Evolutionary conservation across 116 monocot species (phyloP).

Genomic region (Papilionanthe hybrid): DNA sequence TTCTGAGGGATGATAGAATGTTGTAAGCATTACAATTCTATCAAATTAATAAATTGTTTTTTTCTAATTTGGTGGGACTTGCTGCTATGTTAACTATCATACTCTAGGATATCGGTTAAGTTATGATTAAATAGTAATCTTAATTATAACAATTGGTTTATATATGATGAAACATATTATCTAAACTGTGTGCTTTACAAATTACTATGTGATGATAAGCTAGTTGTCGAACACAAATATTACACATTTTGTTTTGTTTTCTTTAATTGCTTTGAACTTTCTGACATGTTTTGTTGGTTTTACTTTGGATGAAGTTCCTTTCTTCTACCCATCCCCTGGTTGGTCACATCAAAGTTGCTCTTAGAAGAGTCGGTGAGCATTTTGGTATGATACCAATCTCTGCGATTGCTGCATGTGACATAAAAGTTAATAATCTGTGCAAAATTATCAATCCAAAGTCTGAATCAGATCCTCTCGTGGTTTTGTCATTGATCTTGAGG

Average conservation of each 20-base stretch:
- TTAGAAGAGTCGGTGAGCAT: constrained; percentile 31
- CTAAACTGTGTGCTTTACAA: not conserved
- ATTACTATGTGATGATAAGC: not conserved
- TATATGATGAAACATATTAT: not conserved
- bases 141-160: not conserved
- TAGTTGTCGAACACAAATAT: not conserved
- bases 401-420: constrained; percentile 61
- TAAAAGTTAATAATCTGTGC: constrained; percentile 60
- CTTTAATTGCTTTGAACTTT: not conserved
- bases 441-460: constrained; percentile 57
- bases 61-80: not conserved
- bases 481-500: constrained; percentile 43
- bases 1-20: not conserved
- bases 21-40: not conserved
- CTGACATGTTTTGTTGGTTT: not conserved
- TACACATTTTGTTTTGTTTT: not conserved
- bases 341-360: constrained; percentile 57
- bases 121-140: not conserved
- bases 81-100: not conserved
- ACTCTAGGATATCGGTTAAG: not conserved
- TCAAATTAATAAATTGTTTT: not conserved
- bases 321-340: constrained; percentile 73
- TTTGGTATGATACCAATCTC: constrained; percentile 63
- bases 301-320: constrained; percentile 14
- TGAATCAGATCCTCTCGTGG: constrained; percentile 58